Base-by-base conservation (phyloP, 2,329 filamentous ascomycete genomes). In the Pseudogymnoascus sp. region DNA sequence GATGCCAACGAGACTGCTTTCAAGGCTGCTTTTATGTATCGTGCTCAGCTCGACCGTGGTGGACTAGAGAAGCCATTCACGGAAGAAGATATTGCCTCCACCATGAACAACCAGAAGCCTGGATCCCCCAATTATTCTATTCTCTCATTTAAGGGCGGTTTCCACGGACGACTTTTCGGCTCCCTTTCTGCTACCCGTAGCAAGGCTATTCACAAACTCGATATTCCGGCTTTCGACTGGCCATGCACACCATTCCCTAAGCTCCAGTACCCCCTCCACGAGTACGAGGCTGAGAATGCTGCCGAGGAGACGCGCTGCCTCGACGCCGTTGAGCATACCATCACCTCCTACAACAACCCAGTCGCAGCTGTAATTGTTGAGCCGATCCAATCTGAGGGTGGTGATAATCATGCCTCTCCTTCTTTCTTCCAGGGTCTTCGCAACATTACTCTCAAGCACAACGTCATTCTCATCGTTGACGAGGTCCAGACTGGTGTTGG, bases 21-120 rank as follows among this genome's bases (percentile, higher is more conserved):
- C 80, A 92, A 92, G 76, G 89, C 89, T 13, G 88, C 89, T 23
- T 91, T 92, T 75, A 92, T 92, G 85, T 90, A 84, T 76, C 84
- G 84, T 72, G 80, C 85, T 57, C 86, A 87, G 69, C 79, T 82
- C 62, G 78, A 90, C 77, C 86, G 89, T 67, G 87, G 86, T 37
- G 69, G 70, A 59, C 76, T 82, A 61, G 74, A 83, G 55, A 85
- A 81, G 37, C 86, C 88, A 28, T 92, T 90, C 76, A 83, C 84
- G 4, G 75, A 81, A 23, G 82, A 87, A 68, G 89, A 92, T 70
- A 79, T 88, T 58, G 67, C 72, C 61, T 84, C 83, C 3, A 78
- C 81, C 66, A 89, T 92, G 81, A 76, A 82, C 69, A 92, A 92
- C 76, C 75, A 86, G 67, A 73, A 81, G 33, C 89, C 89, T 5